Evolutionary conservation across 176 grass and related monocot species (phyloP), one percentile per base, ranked within the genome.

Genomic region (Saccharum spontaneum): DNA sequence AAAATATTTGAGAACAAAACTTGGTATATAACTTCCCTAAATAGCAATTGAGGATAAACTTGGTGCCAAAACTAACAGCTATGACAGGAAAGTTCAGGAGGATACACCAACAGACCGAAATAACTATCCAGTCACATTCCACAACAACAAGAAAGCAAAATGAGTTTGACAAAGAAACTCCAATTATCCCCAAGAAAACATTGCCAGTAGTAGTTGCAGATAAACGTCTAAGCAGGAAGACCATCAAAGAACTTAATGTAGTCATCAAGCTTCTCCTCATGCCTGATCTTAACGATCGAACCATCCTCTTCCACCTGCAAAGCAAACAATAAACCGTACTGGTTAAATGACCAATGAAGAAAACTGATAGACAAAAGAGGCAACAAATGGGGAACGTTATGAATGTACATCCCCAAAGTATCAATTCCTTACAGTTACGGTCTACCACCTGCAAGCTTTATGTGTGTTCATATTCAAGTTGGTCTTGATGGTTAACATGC

Each of bases 181-280:
- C 1, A 24, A 43, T 40, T 40, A 43, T 67, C 16, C 48, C 64
- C 45, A 12, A 67, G 8, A 17, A 74, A 63, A 74, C 44, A 7
- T 9, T 8, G 28, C 23, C 62, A 8, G 33, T 30, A 10, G 0
- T 23, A 6, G 9, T 45, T 44, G 37, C 61, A 75, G n/a, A 69
- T 9, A 11, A 68, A 67, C 15, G 16, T 1, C 69, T 87, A 90
- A 45, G 76, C 69, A 83, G 80, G 88, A 15, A 98, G 82, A 45
- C 93, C 93, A 77, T 95, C 93, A 40, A 98, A 98, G 75, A 94
- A 95, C 93, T 86, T 95, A 75, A 96, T 39, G 75, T 86, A 94
- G 73, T 98, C 96, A 15, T 94, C 91, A 75, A 98, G 77, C 60
- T 90, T 92, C 84, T 98, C 96, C 18, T 80, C 96, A 16, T 92